Percentiles rank a stretch among this genome's conserved stretches.
phyloP scores from a whole-genome alignment of 2,329 filamentous ascomycete species.

The Penicillium sp. region DNA sequence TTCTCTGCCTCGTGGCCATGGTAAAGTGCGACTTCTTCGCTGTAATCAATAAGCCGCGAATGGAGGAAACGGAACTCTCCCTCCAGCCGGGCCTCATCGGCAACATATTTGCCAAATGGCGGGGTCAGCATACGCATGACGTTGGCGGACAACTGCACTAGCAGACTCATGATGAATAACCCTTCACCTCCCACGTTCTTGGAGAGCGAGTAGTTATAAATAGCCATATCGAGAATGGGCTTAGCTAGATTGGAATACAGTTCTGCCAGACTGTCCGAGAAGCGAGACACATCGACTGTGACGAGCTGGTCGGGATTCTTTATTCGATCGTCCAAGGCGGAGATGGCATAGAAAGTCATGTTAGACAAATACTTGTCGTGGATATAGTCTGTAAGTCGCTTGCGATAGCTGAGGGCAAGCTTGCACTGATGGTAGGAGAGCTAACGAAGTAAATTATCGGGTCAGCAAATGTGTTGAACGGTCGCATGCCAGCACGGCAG shows the following conservation, averaged over 20 bases:
- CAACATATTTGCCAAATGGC: slow-evolving; percentile 95
- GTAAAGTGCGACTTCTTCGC: slow-evolving; percentile 91
- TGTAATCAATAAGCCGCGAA: slow-evolving; percentile 90
- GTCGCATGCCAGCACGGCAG: slow-evolving; percentile 2
- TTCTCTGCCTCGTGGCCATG: slow-evolving; percentile 91
- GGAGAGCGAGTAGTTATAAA: slow-evolving; percentile 93
- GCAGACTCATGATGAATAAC: slow-evolving; percentile 87
- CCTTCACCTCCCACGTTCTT: slow-evolving; percentile 95
- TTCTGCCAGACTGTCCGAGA: slow-evolving; percentile 91
- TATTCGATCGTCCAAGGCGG: slow-evolving; percentile 92
- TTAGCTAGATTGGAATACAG: slow-evolving; percentile 96
- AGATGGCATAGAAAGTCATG: slow-evolving; percentile 96
- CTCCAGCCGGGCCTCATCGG: slow-evolving; percentile 89
- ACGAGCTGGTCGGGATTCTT: slow-evolving; percentile 98
- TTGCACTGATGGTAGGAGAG: slow-evolving; percentile 96
- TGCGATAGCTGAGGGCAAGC: slow-evolving; percentile 87
- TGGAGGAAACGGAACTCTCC: slow-evolving; percentile 97
- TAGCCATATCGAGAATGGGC: slow-evolving; percentile 88
- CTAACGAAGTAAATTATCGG: slow-evolving; percentile 44
- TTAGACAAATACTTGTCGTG: slow-evolving; percentile 96
- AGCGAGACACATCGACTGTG: slow-evolving; percentile 92
- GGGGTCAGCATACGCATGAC: slow-evolving; percentile 93
- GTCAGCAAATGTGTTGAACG: slow-evolving; percentile 6
- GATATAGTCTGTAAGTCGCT: slow-evolving; percentile 87
- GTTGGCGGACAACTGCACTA: slow-evolving; percentile 89